Evolutionary conservation across 495 filamentous ascomycete species (phyloP).

Genomic region (Peziza echinospora): DNA sequence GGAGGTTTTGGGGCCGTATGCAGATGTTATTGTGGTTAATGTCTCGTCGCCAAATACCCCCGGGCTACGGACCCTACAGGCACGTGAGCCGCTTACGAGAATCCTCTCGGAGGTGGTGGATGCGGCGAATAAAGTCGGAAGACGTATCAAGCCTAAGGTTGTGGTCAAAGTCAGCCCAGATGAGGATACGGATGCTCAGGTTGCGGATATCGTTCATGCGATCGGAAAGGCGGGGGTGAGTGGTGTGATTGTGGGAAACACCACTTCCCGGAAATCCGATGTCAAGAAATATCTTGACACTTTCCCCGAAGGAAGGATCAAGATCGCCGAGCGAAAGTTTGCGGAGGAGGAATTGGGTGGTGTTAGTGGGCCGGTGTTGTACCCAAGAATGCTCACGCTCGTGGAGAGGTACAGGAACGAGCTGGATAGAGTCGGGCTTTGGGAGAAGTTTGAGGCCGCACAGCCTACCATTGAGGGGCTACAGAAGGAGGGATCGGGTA

Average conservation of each 20-base stretch:
- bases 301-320: slow-evolving; percentile 37
- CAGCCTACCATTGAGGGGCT: not conserved
- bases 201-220: slow-evolving; percentile 70
- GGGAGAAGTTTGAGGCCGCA: not conserved
- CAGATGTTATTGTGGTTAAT: slow-evolving; percentile 89
- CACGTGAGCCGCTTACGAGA: slow-evolving; percentile 52
- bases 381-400: slow-evolving; percentile 49
- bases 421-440: slow-evolving; percentile 43
- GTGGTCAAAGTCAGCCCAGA: slow-evolving; percentile 98
- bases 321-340: slow-evolving; percentile 38
- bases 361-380: slow-evolving; percentile 74
- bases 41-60: slow-evolving; percentile 93
- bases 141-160: slow-evolving; percentile 55
- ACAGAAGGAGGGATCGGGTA: slow-evolving; percentile 43
- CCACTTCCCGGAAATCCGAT: slow-evolving; percentile 58
- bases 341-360: slow-evolving; percentile 55
- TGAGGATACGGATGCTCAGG: slow-evolving; percentile 61
- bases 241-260: slow-evolving; percentile 94
- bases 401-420: slow-evolving; percentile 56
- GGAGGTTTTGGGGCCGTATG: slow-evolving; percentile 55
- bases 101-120: slow-evolving; percentile 66
- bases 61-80: slow-evolving; percentile 66
- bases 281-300: slow-evolving; percentile 40
- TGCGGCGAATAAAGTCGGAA: slow-evolving; percentile 41
- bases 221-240: slow-evolving; percentile 69